A percentile compares a stretch with the other conserved stretches of the same genome.
Conservation (phyloP, 2,329 filamentous ascomycete species). For the Pyricularia sp. region DNA sequence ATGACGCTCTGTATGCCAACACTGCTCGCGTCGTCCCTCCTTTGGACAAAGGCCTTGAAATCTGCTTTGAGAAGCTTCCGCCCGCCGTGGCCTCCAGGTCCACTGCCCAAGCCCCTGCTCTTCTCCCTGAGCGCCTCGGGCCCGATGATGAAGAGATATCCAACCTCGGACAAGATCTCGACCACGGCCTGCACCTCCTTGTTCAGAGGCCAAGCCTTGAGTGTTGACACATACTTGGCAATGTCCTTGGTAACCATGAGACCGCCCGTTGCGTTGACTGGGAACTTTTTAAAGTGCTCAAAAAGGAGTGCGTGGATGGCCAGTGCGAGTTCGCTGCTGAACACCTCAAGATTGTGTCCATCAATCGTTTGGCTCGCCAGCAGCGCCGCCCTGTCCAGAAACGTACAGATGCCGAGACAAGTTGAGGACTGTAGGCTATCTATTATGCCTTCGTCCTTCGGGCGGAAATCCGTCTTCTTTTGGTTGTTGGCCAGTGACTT, state of each 20-base stretch:
- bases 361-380: constrained; percentile 58
- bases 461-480: constrained; percentile 80
- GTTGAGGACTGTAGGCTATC: constrained; percentile 78
- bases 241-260: constrained; percentile 96
- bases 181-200: constrained; percentile 56
- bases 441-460: constrained; percentile 52
- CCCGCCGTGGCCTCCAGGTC: constrained; percentile 22
- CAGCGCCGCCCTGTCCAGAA: constrained; percentile 56
- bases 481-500: constrained; percentile 57
- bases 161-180: constrained; percentile 84
- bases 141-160: constrained; percentile 89
- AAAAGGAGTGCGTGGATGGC: constrained; percentile 68
- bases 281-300: constrained; percentile 89
- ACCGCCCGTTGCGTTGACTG: constrained; percentile 82
- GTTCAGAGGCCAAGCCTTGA: constrained; percentile 68
- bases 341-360: constrained; percentile 68
- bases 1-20: constrained; percentile 23
- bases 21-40: constrained; percentile 70
- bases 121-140: constrained; percentile 64
- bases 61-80: constrained; percentile 52
- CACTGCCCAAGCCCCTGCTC: constrained; percentile 42
- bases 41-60: constrained; percentile 73
- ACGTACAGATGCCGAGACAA: constrained; percentile 68
- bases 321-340: constrained; percentile 73
- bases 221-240: constrained; percentile 76